A percentile compares a stretch with the other conserved stretches of the same genome.
Conservation (phyloP, 352 stramenopile genomes). For the Pythium apleroticum region DNA sequence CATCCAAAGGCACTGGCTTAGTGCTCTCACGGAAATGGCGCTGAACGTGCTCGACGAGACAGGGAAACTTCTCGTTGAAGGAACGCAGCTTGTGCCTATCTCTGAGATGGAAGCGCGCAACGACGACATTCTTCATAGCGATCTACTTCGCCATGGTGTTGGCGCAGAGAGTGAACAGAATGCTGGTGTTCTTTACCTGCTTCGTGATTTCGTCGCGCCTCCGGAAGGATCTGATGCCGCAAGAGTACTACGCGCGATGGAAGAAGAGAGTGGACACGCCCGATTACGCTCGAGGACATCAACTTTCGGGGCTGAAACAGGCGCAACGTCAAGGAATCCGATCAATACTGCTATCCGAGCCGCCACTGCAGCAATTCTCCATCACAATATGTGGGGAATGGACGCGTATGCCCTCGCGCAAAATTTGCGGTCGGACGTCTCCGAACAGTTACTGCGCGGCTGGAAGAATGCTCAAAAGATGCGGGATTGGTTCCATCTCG, state of each 20-base stretch:
- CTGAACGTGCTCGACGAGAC: conserved; percentile 54
- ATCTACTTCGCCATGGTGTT: conserved; percentile 67
- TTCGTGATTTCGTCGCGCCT: conserved; percentile 58
- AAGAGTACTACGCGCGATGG: conserved; percentile 13
- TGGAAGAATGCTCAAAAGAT: conserved; percentile 90
- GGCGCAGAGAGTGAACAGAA: conserved; percentile 48
- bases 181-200: conserved; percentile 49
- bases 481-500: conserved; percentile 84
- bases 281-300: not conserved
- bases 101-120: conserved; percentile 51
- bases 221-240: conserved; percentile 39
- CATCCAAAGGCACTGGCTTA: conserved; percentile 63
- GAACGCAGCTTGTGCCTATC: conserved; percentile 45
- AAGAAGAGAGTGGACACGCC: conserved; percentile 11
- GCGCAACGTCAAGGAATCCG: conserved; percentile 12
- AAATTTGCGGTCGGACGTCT: conserved; percentile 57
- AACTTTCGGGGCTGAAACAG: not conserved
- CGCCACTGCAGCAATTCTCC: conserved; percentile 74
- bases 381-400: conserved; percentile 88
- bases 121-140: conserved; percentile 56
- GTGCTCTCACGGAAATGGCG: conserved; percentile 46
- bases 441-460: conserved; percentile 59
- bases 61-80: conserved; percentile 50
- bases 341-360: conserved; percentile 67
- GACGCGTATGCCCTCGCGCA: conserved; percentile 72